These are phyloP conservation scores for Ustilago xerochloae DNA, from an alignment of 1,284 basidiomycete species.

Conservation along the genomic window DNA sequence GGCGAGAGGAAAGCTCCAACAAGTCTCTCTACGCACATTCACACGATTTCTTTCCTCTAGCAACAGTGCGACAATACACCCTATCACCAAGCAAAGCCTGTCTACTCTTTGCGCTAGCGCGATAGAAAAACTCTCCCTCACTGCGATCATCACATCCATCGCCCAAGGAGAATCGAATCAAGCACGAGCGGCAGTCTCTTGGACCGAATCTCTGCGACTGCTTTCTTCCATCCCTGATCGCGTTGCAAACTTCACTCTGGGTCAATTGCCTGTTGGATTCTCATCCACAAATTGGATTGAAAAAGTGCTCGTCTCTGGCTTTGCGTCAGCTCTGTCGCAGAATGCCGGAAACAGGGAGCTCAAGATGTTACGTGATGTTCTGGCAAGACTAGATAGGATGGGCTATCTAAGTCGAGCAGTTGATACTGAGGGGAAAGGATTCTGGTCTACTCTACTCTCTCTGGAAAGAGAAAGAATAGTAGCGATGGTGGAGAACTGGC, in stretches of 20 bases:
- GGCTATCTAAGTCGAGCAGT: constrained; percentile 17
- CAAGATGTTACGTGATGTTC: constrained; percentile 5
- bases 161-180: constrained; percentile 1
- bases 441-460: constrained; percentile 10
- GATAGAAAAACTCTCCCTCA: constrained; percentile 4
- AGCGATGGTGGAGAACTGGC: background rate
- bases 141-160: background rate
- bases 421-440: constrained; percentile 5
- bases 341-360: background rate
- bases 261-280: background rate
- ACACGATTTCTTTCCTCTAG: constrained; percentile 6
- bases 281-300: constrained; percentile 1
- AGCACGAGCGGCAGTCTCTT: constrained; percentile 19
- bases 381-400: constrained; percentile 16
- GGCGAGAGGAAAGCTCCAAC: constrained; percentile 16
- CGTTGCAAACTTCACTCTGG: constrained; percentile 28
- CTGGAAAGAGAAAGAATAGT: too few relatives aligned
- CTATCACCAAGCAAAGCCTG: background rate
- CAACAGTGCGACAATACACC: background rate
- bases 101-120: constrained; percentile 3
- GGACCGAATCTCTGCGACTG: constrained; percentile 29
- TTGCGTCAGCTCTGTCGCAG: background rate
- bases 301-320: constrained; percentile 12
- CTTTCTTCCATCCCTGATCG: constrained; percentile 22
- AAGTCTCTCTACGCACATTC: constrained; percentile 15